Evolutionary conservation across 1,284 basidiomycete species (phyloP), one percentile per base, ranked within the genome.

Genomic region (Rhizoctonia solani): DNA sequence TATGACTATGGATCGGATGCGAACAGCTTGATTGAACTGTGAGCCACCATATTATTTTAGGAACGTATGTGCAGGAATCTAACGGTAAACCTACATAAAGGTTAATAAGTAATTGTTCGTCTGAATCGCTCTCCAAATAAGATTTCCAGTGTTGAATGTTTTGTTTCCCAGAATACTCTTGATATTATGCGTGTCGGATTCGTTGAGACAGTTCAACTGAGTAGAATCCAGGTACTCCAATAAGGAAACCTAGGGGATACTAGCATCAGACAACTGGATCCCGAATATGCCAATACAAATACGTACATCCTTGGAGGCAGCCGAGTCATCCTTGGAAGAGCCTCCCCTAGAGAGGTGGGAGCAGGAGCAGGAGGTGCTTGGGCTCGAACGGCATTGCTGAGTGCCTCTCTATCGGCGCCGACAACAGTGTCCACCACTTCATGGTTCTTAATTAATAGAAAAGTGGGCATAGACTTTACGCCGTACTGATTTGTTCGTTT

Each of bases 11-110:
- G 86, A 82, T 67, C 87, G 87, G 65, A 93, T 78, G 72, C 87
- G 86, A 63, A 93, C 90, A 30, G 85, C 79, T 77, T 92, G 90
- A 75, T 89, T 89, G 81, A 93, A 93, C 89, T 90, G 69, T 29
- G 41, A 23, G 11, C 29, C 23, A 69, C 30, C 13, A 29, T 19
- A 66, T 42, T 13, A 52, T 27, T 34, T 39, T 13, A 34, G 27
- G n/a, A 19, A 41, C 6, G n/a, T 8, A 21, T 16, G 16, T 30
- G 14, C 32, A 3, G 25, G 42, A 37, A 21, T 19, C 6, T 39
- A 27, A 1, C 8, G 14, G 27, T 25, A 47, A 39, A 81, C 85
- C 73, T 74, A 89, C 89, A 23, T 83, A 81, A 65, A 93, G 81
- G 70, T 81, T 88, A 65, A 93, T 73, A 29, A 93, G 79, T 16